Base-by-base conservation (phyloP, 129 eudicot genomes). In the Solidago caesia region DNA sequence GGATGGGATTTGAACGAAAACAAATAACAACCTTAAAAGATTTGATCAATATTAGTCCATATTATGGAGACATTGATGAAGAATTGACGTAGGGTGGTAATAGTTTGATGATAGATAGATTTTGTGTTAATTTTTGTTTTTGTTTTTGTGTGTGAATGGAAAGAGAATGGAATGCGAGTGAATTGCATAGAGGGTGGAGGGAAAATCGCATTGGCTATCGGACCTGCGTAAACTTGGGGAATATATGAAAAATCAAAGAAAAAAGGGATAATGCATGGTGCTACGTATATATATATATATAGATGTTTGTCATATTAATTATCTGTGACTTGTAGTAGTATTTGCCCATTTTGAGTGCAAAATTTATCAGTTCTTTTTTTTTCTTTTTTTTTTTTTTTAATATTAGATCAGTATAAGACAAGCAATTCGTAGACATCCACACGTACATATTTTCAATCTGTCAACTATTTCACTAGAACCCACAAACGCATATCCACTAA, bases 191-290 rank as follows among this genome's bases (percentile, higher is more conserved):
- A 46, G 44, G 60, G 67, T 43, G 64, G 92, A 84, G 85, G 81
- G 75, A 86, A 86, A 86, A 77, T 78, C 86, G 86, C 88, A 77
- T 72, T 67, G 78, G 62, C 84, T 62, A 62, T 78, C 67, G 79
- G 73, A 76, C 79, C 82, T 78, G 85, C 85, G 83, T 81, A 83
- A 83, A 68, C 83, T 76, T 64, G 70, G 86, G 84, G 53, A 58
- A 72, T 21, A 21, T 21, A 21, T 13, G 52, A 63, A 29, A 49
- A 27, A 48, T 74, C 29, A 27, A 56, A n/a, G 10, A 15, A 8
- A 56, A 56, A 56, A 7, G 15, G 9, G 39, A 6, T 6, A 13
- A 12, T 48, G 53, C 21, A 21, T 21, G 21, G 21, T 21, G 21
- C 21, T 21, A 21, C 0, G 21, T 21, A 21, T 21, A 21, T 21